Base-by-base conservation (phyloP, 2,329 filamentous ascomycete species). In the Trichoderma sp. region DNA sequence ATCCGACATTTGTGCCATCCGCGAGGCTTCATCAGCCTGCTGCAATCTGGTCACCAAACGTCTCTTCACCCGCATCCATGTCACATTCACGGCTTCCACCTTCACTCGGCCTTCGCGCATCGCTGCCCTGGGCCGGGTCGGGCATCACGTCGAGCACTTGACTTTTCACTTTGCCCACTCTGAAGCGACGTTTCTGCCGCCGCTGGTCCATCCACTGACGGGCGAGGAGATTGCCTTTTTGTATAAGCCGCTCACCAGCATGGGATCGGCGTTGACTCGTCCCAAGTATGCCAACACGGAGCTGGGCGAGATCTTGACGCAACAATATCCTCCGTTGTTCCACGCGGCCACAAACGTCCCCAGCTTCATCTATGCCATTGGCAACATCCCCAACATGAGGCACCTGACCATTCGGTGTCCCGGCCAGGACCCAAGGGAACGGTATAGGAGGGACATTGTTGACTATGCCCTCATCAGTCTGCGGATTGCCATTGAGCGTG, bases 401-500 rank as follows among this genome's bases (percentile, higher is more conserved):
- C 92, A 95, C 79, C 85, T 97, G 72, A 91, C 88, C 63, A 87
- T 97, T 78, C 90, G 89, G 73, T 96, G 93, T 75, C 92, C 93
- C 6, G 91, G 90, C 47, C 92, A 94, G 80, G 85, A 90, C 72
- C 84, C 89, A 17, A 83, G 86, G 47, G 90, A 93, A 79, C 86
- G 91, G 58, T 93, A 94, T 78, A 88, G 93, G 47, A 88, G 93
- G 62, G 91, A 90, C 80, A 90, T 91, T 63, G 93, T 97, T 72
- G 94, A 97, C 85, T 97, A 96, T 78, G 93, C 93, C 4, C 89
- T 97, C 73, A 94, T 97, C 79, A 96, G 93, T 74, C 83, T 97
- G 70, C 91, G 94, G 74, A 94, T 97, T 74, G 92, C 94, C 13
- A 82, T 97, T 34, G 94, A 97, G 83, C 88, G 91, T 68, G 88